Conservation (phyloP, 495 filamentous ascomycete species). For the Clohesyomyces aquaticus region DNA sequence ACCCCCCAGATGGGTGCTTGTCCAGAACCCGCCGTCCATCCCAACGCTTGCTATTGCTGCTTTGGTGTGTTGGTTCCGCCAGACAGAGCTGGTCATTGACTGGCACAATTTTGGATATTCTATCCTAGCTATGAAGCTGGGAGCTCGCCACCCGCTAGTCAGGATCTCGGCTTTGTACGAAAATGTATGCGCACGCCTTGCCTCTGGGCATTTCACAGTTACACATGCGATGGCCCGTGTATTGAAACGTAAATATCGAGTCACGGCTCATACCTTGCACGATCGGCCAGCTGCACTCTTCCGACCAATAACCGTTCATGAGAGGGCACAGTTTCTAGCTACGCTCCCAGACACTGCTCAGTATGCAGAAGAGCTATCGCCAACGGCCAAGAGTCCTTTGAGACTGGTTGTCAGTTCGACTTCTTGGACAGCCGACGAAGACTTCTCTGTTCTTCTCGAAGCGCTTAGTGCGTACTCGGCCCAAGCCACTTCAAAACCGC, state of each 20-base stretch:
- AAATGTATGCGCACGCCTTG: slow-evolving; percentile 65
- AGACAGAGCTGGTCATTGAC: slow-evolving; percentile 84
- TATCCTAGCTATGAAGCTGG: slow-evolving; percentile 76
- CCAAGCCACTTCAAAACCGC: slow-evolving; percentile 38
- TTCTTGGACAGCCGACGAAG: slow-evolving; percentile 96
- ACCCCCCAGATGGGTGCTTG: slow-evolving; percentile 77
- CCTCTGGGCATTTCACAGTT: slow-evolving; percentile 79
- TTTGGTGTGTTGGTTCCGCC: slow-evolving; percentile 73
- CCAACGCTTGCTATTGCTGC: slow-evolving; percentile 79
- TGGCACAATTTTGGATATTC: slow-evolving; percentile 99
- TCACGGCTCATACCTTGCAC: slow-evolving; percentile 69
- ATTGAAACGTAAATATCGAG: slow-evolving; percentile 63
- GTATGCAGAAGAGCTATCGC: slow-evolving; percentile 59
- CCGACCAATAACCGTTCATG: slow-evolving; percentile 61
- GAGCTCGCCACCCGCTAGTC: slow-evolving; percentile 72
- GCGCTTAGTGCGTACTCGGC: slow-evolving; percentile 73
- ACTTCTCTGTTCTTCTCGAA: slow-evolving; percentile 87
- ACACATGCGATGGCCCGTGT: slow-evolving; percentile 83
- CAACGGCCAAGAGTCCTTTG: slow-evolving; percentile 51
- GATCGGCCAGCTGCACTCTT: slow-evolving; percentile 87
- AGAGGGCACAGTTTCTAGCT: slow-evolving; percentile 62
- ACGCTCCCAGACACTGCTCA: slow-evolving; percentile 61
- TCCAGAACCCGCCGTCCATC: slow-evolving; percentile 96
- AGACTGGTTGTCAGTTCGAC: slow-evolving; percentile 85
- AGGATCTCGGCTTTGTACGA: slow-evolving; percentile 77